Percentiles rank a stretch among this genome's conserved stretches.
Evolutionary conservation across 768 basidiomycete genomes (phyloP).

Genomic region (Suillus bovinus): DNA sequence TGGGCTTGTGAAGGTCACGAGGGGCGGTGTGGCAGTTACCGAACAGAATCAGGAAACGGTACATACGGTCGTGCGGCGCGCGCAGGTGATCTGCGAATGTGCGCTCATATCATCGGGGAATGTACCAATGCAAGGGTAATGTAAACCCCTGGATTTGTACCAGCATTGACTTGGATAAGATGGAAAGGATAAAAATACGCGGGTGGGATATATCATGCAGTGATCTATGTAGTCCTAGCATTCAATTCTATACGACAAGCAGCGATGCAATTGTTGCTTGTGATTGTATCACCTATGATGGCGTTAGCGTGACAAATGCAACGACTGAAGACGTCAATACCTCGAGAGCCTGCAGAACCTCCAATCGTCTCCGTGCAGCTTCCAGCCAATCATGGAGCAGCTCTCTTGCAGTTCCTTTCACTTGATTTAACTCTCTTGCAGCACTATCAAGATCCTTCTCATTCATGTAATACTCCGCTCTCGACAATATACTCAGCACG

Average conservation of each 20-base stretch:
- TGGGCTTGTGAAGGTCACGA: constrained; percentile 80
- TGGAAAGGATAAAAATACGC: constrained; percentile 12
- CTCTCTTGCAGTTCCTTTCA: constrained; percentile 77
- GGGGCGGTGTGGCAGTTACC: constrained; percentile 35
- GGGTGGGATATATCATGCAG: constrained; percentile 20
- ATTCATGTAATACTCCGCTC: constrained; percentile 86
- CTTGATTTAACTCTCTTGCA: constrained; percentile 87
- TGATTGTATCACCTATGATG: constrained; percentile 68
- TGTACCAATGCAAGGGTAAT: neutral
- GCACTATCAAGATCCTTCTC: constrained; percentile 89
- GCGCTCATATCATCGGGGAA: constrained; percentile 44
- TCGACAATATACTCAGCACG: constrained; percentile 80
- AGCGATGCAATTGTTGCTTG: constrained; percentile 84
- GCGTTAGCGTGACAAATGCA: constrained; percentile 15
- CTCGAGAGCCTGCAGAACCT: constrained; percentile 91
- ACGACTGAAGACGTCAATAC: constrained; percentile 36
- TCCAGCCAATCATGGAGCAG: constrained; percentile 87
- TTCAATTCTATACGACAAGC: constrained; percentile 59
- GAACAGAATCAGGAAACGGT: constrained; percentile 45
- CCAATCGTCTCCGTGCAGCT: constrained; percentile 82
- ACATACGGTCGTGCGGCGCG: constrained; percentile 78
- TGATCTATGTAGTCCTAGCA: constrained; percentile 20
- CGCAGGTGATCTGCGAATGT: constrained; percentile 87
- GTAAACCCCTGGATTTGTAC: neutral
- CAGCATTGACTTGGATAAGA: neutral